Conservation (phyloP, 2,329 filamentous ascomycete species). For the Xylariaceae sp. region DNA sequence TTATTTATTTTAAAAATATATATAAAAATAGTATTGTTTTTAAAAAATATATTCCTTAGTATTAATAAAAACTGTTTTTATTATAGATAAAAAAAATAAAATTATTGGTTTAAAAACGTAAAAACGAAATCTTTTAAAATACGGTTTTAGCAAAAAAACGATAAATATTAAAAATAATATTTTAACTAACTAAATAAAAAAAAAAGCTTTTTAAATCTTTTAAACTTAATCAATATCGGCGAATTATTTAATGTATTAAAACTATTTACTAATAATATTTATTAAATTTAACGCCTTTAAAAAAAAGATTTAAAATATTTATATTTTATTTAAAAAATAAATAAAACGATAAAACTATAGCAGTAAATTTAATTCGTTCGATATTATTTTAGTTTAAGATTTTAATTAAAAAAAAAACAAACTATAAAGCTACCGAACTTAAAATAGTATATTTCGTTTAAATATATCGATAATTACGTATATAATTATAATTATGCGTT, state of each 20-base stretch:
- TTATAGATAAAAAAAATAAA: neutral
- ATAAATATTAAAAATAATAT: neutral
- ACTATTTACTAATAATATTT: neutral
- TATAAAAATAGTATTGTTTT: neutral
- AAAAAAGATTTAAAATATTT: neutral
- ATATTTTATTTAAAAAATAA: neutral
- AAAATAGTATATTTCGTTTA: conserved; percentile 2
- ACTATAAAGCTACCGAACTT: neutral
- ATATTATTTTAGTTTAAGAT: conserved; percentile 1
- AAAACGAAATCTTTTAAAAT: neutral
- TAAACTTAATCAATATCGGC: neutral
- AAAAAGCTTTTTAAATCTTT: neutral
- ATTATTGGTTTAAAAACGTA: neutral
- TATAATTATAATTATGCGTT: neutral
- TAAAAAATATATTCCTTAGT: neutral
- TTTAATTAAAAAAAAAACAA: conserved; percentile 1
- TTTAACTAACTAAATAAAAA: neutral
- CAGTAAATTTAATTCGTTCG: neutral
- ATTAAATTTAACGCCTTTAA: neutral
- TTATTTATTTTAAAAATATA: neutral
- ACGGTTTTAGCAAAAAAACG: neutral
- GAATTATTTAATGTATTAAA: conserved; percentile 1
- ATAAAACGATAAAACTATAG: neutral
- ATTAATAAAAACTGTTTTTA: neutral
- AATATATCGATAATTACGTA: neutral